phyloP scores from a whole-genome alignment of 2,329 filamentous ascomycete genomes.

The Blastomyces percursus region DNA sequence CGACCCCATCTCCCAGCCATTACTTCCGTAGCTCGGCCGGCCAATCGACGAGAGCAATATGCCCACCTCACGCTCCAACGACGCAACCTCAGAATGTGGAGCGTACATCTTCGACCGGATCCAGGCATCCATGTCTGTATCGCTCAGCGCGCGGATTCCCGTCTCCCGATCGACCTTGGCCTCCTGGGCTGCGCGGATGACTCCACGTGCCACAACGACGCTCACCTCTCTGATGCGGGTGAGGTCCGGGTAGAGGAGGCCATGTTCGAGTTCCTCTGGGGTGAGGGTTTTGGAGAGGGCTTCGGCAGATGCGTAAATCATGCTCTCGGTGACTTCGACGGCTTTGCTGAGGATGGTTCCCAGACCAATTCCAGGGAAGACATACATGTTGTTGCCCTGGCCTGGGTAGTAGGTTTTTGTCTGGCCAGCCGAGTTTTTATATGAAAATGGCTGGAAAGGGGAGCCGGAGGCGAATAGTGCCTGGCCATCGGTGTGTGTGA shows the following conservation, averaged over 20 bases:
- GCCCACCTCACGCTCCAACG: conserved; percentile 38
- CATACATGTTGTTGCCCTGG: conserved; percentile 74
- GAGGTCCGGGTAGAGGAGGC: conserved; percentile 83
- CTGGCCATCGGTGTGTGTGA: conserved; percentile 80
- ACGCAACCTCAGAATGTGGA: conserved; percentile 37
- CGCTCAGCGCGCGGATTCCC: conserved; percentile 33
- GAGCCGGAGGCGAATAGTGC: conserved; percentile 92
- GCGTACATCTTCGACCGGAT: conserved; percentile 42
- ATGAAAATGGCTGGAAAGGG: conserved; percentile 66
- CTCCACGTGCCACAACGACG: conserved; percentile 73
- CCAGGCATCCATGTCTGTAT: conserved; percentile 36
- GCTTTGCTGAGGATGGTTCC: conserved; percentile 87
- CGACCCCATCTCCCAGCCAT: conserved; percentile 1
- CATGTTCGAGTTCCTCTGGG: conserved; percentile 66
- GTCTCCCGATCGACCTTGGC: conserved; percentile 55
- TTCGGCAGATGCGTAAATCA: conserved; percentile 91
- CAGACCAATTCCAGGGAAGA: conserved; percentile 92
- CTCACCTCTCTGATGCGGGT: conserved; percentile 85
- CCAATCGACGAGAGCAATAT: conserved; percentile 28
- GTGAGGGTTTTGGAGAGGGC: conserved; percentile 69
- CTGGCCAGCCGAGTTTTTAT: conserved; percentile 49
- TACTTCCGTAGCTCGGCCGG: conserved; percentile 10
- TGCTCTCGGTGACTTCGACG: conserved; percentile 75
- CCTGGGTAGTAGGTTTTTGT: conserved; percentile 62
- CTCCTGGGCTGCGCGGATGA: conserved; percentile 81